Conservation (phyloP, 1,284 basidiomycete species). For the Apiotrichum sp. region DNA sequence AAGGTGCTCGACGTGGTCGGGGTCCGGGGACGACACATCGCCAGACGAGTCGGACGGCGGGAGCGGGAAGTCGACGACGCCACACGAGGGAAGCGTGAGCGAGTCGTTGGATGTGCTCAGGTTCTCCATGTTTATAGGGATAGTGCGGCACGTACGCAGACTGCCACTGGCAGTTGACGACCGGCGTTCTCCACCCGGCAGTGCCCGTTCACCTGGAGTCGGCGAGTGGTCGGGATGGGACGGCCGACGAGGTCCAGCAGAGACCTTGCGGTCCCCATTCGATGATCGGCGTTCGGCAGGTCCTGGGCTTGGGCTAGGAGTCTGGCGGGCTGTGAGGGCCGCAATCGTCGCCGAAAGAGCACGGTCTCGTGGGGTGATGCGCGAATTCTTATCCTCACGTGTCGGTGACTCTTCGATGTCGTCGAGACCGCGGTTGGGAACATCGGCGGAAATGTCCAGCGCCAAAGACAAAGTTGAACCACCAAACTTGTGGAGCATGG, state of each 20-base stretch:
- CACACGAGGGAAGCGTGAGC: constrained; percentile 5
- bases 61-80: constrained; percentile 18
- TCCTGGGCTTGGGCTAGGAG: background rate
- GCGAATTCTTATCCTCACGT: background rate
- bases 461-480: constrained; percentile 18
- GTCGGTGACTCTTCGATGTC: constrained; percentile 10
- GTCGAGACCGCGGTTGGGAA: constrained; percentile 1
- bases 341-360: constrained; percentile 12
- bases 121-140: constrained; percentile 19
- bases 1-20: constrained; percentile 20
- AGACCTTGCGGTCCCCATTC: no score
- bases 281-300: background rate
- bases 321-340: constrained; percentile 5
- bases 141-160: background rate
- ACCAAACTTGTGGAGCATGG: constrained; percentile 20
- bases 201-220: no score
- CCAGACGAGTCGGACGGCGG: constrained; percentile 18
- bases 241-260: no score
- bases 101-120: constrained; percentile 16
- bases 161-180: background rate
- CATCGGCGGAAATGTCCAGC: constrained; percentile 12
- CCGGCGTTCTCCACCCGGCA: no score
- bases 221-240: no score
- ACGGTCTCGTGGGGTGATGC: constrained; percentile 4
- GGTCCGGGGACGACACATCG: constrained; percentile 15